Conservation (phyloP, 129 eudicot species). For the Arctium lappa region DNA sequence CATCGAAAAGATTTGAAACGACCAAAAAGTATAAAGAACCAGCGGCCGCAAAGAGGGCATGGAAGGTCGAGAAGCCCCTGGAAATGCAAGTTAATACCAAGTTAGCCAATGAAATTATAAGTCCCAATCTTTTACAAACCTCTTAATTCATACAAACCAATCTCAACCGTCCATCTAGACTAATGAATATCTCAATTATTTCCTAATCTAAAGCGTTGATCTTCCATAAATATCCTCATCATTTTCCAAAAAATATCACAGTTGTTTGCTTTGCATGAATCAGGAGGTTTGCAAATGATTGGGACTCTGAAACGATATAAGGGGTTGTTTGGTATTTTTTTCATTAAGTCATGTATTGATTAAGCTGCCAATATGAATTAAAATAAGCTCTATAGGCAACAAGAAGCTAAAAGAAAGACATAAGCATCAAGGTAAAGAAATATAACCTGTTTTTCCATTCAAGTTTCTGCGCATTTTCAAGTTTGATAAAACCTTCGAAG, state of each 20-base stretch:
- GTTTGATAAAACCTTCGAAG: slow-evolving; percentile 52
- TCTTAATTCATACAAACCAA: neutral
- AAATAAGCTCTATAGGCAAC: neutral
- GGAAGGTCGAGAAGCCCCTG: slow-evolving; percentile 87
- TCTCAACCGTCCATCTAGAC: neutral
- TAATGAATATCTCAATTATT: neutral
- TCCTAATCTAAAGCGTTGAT: neutral
- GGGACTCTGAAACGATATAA: neutral
- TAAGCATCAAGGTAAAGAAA: slow-evolving; percentile 3
- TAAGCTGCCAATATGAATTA: neutral
- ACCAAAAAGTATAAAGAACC: slow-evolving; percentile 61
- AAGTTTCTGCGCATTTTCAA: slow-evolving; percentile 44
- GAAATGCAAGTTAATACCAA: neutral
- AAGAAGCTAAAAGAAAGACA: neutral
- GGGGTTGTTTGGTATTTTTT: neutral
- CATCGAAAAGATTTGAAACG: slow-evolving; percentile 52
- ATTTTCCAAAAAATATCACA: neutral
- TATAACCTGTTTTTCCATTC: slow-evolving; percentile 85
- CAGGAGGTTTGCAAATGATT: neutral
- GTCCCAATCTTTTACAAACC: neutral
- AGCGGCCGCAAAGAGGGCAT: slow-evolving; percentile 57
- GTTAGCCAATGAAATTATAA: slow-evolving; percentile 7
- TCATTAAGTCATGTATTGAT: neutral
- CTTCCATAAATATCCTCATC: neutral
- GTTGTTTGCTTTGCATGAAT: neutral